These are phyloP conservation scores for Marchantia polymorpha DNA, from an alignment of 225 moss, liverwort and hornwort species.

Conservation along the genomic window DNA sequence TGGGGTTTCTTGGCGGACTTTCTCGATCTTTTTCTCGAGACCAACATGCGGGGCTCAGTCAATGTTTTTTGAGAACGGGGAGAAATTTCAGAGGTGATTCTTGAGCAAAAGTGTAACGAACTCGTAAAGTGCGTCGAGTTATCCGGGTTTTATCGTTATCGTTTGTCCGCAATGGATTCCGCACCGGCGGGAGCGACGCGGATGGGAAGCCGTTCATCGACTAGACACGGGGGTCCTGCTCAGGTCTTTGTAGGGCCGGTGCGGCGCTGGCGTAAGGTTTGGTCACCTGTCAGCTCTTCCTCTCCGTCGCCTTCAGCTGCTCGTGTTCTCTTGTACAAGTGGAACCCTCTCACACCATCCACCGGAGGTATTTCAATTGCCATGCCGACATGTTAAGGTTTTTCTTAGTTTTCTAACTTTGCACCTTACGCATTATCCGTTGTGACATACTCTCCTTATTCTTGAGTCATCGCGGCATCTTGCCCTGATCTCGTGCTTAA, in stretches of 20 bases:
- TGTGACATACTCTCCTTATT: too few species aligned
- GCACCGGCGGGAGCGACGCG: constrained; percentile 45
- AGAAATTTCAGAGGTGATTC: neutral
- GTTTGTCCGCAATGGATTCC: constrained; percentile 35
- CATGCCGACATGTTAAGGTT: neutral
- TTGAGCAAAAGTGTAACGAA: neutral
- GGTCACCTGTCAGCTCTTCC: constrained; percentile 37
- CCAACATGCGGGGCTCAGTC: neutral
- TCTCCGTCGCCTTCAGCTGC: constrained; percentile 37
- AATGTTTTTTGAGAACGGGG: neutral
- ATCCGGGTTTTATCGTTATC: too few species aligned
- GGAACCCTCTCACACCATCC: constrained; percentile 40
- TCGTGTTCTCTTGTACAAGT: constrained; percentile 42
- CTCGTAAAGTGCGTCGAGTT: neutral
- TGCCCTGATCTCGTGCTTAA: too few species aligned
- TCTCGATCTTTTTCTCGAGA: neutral
- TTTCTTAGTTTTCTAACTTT: neutral
- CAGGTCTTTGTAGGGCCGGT: constrained; percentile 44
- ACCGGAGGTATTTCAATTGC: constrained; percentile 26
- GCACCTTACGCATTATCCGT: too few species aligned
- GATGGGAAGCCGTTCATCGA: constrained; percentile 48
- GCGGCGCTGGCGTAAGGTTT: constrained; percentile 41
- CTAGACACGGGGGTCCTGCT: constrained; percentile 44
- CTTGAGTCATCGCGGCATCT: too few species aligned
- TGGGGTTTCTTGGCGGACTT: neutral